Evolutionary conservation across 192 early-diverging fungal species (phyloP), one percentile per base, ranked within the genome.

Genomic region (Lunasporangiospora selenospora): DNA sequence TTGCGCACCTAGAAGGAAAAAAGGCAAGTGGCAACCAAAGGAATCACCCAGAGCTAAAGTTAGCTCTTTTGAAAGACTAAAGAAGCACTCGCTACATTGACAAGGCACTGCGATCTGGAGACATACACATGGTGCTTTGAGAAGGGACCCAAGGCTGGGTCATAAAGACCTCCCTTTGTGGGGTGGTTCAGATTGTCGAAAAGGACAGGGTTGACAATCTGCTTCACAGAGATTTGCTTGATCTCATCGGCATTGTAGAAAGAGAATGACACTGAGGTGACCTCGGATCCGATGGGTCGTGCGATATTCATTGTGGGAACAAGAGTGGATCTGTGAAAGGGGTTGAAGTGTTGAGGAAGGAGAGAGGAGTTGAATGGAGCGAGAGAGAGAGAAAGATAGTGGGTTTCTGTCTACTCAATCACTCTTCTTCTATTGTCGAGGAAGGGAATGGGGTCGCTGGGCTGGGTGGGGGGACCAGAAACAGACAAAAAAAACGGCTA

Each of bases 261-360:
- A 5, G 94, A 89, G 65, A 99, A 99, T 48, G 91, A 85, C 5
- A 98, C 93, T 36, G 91, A 92, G 58, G 81, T 82, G 65, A 98
- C 81, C 76, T 95, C 87, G 33, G 85, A 77, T 57, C 87, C 85
- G 45, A 93, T 83, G 29, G 96, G 94, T 65, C 87, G 82, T 38
- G 92, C 79, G 60, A 95, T 95, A 78, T 98, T 91, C 90, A 93
- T 93, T 16, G n/a, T n/a, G n/a, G n/a, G n/a, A n/a, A n/a, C n/a
- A n/a, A n/a, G n/a, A n/a, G n/a, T n/a, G n/a, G n/a, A n/a, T n/a
- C n/a, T n/a, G n/a, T n/a, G n/a, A n/a, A n/a, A n/a, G n/a, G n/a
- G n/a, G n/a, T n/a, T n/a, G n/a, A n/a, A n/a, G n/a, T n/a, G n/a
- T n/a, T n/a, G n/a, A n/a, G n/a, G n/a, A n/a, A n/a, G 21, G 45